Percentiles rank a stretch among this genome's conserved stretches.
phyloP scores from a whole-genome alignment of 257 asterid genomes.

The Marsdenia floribunda region DNA sequence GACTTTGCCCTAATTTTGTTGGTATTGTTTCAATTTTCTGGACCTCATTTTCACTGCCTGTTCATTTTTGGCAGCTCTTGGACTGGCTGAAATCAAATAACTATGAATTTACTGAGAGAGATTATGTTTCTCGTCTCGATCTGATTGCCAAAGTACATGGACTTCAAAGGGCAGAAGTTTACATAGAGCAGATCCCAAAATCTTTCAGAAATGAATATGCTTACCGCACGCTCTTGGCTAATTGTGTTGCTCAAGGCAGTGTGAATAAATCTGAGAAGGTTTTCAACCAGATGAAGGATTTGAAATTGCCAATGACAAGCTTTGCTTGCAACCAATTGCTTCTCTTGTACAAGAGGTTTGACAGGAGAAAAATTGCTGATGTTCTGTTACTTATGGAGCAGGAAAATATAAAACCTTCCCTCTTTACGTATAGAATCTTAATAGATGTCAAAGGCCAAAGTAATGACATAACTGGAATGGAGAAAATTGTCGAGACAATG shows the following conservation, averaged over 20 bases:
- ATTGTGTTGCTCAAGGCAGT: constrained; percentile 31
- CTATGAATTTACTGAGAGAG: constrained; percentile 39
- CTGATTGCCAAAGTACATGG: constrained; percentile 68
- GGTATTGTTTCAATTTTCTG: background rate
- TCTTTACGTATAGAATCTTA: constrained; percentile 52
- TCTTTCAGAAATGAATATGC: constrained; percentile 51
- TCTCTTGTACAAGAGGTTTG: constrained; percentile 52
- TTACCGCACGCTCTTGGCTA: constrained; percentile 64
- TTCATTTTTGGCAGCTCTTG: constrained; percentile 51
- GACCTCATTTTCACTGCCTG: constrained; percentile 1
- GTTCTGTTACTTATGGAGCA: constrained; percentile 67
- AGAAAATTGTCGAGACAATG: constrained; percentile 60
- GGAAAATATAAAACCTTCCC: constrained; percentile 48
- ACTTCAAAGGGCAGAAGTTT: constrained; percentile 46
- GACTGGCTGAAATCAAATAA: constrained; percentile 60
- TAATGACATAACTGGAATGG: constrained; percentile 68
- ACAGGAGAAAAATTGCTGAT: constrained; percentile 59
- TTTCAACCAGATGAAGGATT: constrained; percentile 61
- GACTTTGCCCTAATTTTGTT: background rate
- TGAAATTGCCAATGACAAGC: constrained; percentile 41
- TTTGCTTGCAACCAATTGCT: constrained; percentile 65
- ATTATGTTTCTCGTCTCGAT: constrained; percentile 56
- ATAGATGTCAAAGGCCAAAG: constrained; percentile 52
- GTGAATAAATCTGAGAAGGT: constrained; percentile 52
- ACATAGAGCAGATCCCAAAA: constrained; percentile 46